Percentiles rank a stretch among this genome's conserved stretches.
Conservation (phyloP, 2,329 filamentous ascomycete genomes). For the Pyrenophora tritici-repentis region DNA sequence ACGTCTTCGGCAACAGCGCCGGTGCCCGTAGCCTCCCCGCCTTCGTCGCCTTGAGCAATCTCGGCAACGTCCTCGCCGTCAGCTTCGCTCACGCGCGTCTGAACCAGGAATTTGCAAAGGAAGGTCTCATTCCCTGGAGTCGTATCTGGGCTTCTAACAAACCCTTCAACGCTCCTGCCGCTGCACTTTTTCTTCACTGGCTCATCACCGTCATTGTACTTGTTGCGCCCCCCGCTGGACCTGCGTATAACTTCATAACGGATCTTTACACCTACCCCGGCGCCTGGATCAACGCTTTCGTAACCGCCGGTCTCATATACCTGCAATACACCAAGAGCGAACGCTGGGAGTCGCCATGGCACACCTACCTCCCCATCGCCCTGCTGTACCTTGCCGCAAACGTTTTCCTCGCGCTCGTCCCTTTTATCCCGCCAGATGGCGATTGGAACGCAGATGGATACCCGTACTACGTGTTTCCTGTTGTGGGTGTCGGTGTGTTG, state of each 20-base stretch:
- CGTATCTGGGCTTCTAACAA: constrained; percentile 71
- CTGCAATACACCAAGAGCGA: constrained; percentile 42
- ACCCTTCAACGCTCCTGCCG: constrained; percentile 65
- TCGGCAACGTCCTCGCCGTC: constrained; percentile 66
- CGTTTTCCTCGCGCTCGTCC: constrained; percentile 50
- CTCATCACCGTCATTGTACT: constrained; percentile 68
- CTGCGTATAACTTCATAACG: constrained; percentile 71
- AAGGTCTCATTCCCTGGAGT: constrained; percentile 69
- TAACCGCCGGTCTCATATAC: constrained; percentile 44
- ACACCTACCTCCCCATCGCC: constrained; percentile 42
- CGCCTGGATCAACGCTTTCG: constrained; percentile 46
- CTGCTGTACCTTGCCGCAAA: constrained; percentile 50
- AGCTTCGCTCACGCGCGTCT: constrained; percentile 64
- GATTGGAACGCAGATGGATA: constrained; percentile 50
- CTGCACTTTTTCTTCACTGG: constrained; percentile 66
- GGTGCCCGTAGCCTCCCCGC: constrained; percentile 51
- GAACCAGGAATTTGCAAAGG: constrained; percentile 71
- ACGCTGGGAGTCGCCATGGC: constrained; percentile 47
- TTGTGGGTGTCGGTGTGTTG: constrained; percentile 51
- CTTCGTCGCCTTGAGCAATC: constrained; percentile 64
- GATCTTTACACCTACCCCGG: constrained; percentile 54
- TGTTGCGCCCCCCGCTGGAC: constrained; percentile 67
- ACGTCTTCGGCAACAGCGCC: constrained; percentile 63
- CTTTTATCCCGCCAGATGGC: constrained; percentile 50
- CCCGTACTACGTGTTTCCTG: constrained; percentile 53